Base-by-base conservation (phyloP, 495 filamentous ascomycete species). In the Neurospora sp. region DNA sequence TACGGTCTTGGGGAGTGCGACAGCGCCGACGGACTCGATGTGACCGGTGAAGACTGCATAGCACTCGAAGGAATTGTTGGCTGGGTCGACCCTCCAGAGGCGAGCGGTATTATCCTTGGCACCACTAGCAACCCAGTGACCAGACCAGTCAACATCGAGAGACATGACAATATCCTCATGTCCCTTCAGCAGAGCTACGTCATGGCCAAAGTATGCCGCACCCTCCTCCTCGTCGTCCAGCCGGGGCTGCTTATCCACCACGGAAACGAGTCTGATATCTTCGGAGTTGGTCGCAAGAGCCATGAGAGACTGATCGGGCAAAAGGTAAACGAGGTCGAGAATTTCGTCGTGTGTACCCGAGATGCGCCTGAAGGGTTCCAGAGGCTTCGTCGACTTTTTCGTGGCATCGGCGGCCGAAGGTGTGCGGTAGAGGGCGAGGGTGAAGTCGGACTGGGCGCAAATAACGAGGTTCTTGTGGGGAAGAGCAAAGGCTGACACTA, bases 301-400 rank as follows among this genome's bases (percentile, higher is more conserved):
- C 76, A 99, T 86, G 71, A 94, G 85, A 28, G 92, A 94, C 69
- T 89, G 88, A 72, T 94, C 90, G 13, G 89, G 88, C 2, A 94
- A 90, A 72, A 97, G 87, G 78, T 94, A 97, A 34, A 90, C 91
- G 31, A 98, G 82, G 76, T 98, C 96, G 76, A 98, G 96, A 72
- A 98, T 94, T 79, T 98, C 96, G 78, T 98, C 96, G 80, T 98
- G 94, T 40, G 96, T 97, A 31, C 96, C 96, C 24, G 95, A 97
- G 75, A 98, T 95, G 21, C 92, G 88, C 72, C 92, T 89, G 71
- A 91, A 81, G 0, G 84, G 84, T 70, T 85, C 80, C 69, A 79
- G 76, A 28, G 86, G 76, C 71, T 76, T 54, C 21, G 77, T 77
- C 39, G 79, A 39, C 72, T 76, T 72, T 31, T 83, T 45, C 31